Conservation (phyloP, 768 basidiomycete species). For the Hirschioporus abietinus region DNA sequence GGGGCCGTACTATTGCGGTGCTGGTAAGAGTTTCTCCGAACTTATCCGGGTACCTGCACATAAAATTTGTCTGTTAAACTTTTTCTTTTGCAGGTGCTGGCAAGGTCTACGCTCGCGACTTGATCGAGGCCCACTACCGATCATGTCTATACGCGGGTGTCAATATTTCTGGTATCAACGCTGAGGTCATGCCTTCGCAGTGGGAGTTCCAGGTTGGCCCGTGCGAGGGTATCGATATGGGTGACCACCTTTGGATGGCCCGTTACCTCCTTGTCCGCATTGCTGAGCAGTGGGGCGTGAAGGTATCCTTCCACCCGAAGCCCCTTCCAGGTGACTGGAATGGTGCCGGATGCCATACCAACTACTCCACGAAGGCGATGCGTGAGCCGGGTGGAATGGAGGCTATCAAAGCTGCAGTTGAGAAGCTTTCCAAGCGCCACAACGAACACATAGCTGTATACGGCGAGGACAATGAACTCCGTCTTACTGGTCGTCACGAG, state of each 20-base stretch:
- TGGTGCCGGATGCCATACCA: slow-evolving; percentile 98
- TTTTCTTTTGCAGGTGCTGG: slow-evolving; percentile 63
- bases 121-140: slow-evolving; percentile 98
- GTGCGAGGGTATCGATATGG: slow-evolving; percentile 96
- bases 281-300: slow-evolving; percentile 96
- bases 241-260: slow-evolving; percentile 99
- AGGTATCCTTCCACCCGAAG: slow-evolving; percentile 99
- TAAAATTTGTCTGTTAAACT: background rate
- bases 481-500: slow-evolving; percentile 96
- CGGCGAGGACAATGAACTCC: slow-evolving; percentile 95
- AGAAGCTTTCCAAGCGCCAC: slow-evolving; percentile 88
- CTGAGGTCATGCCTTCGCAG: slow-evolving; percentile 99
- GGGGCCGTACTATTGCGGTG: slow-evolving; percentile 99
- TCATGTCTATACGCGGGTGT: slow-evolving; percentile 92
- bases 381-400: slow-evolving; percentile 93
- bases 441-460: slow-evolving; percentile 96
- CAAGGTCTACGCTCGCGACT: slow-evolving; percentile 96
- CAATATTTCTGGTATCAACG: slow-evolving; percentile 99
- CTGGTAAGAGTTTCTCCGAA: slow-evolving; percentile 52
- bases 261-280: slow-evolving; percentile 94
- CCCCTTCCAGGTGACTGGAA: slow-evolving; percentile 98
- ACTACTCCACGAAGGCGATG: slow-evolving; percentile 94
- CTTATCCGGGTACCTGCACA: background rate
- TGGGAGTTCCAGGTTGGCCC: slow-evolving; percentile 99
- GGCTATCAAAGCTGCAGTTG: slow-evolving; percentile 86